phyloP scores from a whole-genome alignment of 208 protist species.

The Giardia duodenalis region DNA sequence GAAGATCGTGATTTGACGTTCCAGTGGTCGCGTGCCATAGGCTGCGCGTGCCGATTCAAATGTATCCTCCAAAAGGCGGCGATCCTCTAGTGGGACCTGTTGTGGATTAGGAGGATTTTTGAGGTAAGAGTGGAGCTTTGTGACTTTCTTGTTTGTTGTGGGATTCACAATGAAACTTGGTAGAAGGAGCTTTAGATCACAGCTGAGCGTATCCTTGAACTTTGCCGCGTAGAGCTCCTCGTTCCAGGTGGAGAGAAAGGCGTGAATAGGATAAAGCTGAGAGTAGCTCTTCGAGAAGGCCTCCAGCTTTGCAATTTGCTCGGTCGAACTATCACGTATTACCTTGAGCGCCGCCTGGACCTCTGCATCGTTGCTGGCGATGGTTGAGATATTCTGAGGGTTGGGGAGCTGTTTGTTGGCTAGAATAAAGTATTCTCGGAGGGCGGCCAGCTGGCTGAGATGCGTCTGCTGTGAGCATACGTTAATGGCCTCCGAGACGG shows the following conservation, averaged over 20 bases:
- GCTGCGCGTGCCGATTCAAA: neutral
- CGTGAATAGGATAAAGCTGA: neutral
- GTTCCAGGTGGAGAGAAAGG: neutral
- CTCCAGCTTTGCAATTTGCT: neutral
- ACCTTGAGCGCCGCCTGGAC: neutral
- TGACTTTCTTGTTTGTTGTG: neutral
- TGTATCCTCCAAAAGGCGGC: neutral
- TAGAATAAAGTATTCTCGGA: neutral
- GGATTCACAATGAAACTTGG: neutral
- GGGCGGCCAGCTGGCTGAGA: neutral
- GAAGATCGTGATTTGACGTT: conserved; percentile 17
- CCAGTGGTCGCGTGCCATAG: conserved; percentile 15
- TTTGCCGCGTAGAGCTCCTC: neutral
- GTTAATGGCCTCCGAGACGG: neutral
- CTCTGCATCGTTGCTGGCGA: neutral
- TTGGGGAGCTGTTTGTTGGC: neutral
- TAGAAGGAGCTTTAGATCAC: neutral
- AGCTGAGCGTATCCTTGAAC: neutral
- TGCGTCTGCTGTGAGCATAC: neutral
- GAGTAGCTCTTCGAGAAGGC: conserved; percentile 1
- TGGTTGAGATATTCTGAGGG: neutral
- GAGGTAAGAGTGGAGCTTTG: neutral
- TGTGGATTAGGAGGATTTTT: neutral
- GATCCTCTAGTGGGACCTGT: neutral
- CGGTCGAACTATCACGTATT: neutral